Evolutionary conservation across 148 eudicot genomes (phyloP).

Genomic region (Pharnaceum exiguum): DNA sequence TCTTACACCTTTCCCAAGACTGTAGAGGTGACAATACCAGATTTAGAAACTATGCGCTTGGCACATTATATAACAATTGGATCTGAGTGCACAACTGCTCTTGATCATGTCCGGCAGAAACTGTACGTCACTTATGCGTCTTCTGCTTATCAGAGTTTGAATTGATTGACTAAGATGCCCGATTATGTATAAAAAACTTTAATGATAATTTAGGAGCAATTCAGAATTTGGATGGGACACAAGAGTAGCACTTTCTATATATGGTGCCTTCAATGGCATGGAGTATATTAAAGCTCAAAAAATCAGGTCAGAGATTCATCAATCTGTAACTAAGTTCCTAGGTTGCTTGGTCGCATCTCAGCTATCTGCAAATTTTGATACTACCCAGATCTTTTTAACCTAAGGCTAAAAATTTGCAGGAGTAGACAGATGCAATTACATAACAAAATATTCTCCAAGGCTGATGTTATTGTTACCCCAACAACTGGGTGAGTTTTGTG

Average conservation of each 20-base stretch:
- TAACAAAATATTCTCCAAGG: conserved; percentile 55
- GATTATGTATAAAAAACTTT: conserved; percentile 7
- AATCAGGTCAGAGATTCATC: conserved; percentile 69
- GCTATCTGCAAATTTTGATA: too few relatives aligned
- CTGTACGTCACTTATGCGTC: conserved; percentile 36
- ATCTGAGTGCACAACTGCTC: conserved; percentile 77
- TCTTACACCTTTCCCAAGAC: conserved; percentile 34
- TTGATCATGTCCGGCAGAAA: conserved; percentile 53
- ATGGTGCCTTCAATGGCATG: conserved; percentile 57
- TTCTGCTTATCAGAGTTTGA: not conserved
- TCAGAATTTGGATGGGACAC: conserved; percentile 72
- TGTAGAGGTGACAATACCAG: conserved; percentile 79
- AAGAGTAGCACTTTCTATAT: conserved; percentile 72
- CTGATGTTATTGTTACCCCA: conserved; percentile 87
- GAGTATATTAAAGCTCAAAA: conserved; percentile 95
- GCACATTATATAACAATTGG: conserved; percentile 91
- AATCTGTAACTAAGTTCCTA: too few relatives aligned
- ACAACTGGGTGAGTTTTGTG: conserved; percentile 61
- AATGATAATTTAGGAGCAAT: conserved; percentile 34
- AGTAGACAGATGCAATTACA: conserved; percentile 65
- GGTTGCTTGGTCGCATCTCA: too few relatives aligned
- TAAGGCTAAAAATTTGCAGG: too few relatives aligned
- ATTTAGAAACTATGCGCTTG: conserved; percentile 85
- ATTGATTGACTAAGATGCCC: not conserved
- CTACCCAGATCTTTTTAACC: too few relatives aligned